These are phyloP conservation scores for Paramyrothecium roridum DNA, from an alignment of 2,329 filamentous ascomycete genomes.

Conservation along the genomic window DNA sequence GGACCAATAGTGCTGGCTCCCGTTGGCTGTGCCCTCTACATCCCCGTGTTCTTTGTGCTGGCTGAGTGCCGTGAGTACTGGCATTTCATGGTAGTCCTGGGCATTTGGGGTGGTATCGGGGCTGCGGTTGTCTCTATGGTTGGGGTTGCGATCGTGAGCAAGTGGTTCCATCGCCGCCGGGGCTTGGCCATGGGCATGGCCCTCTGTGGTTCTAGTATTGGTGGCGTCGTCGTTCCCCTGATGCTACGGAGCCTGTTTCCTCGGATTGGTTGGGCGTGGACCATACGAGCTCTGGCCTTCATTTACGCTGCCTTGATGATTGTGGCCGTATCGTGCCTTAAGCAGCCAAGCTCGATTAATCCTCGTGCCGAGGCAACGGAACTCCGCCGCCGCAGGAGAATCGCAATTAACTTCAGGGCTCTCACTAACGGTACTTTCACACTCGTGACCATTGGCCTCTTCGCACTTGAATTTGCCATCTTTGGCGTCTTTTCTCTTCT, in stretches of 20 bases:
- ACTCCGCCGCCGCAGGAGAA: slow-evolving; percentile 8
- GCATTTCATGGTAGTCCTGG: slow-evolving; percentile 44
- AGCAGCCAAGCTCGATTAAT: slow-evolving; percentile 20
- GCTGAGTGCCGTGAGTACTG: slow-evolving; percentile 43
- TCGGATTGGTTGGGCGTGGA: slow-evolving; percentile 28
- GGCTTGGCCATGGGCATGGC: slow-evolving; percentile 22
- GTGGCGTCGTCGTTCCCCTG: slow-evolving; percentile 28
- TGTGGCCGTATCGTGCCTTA: slow-evolving; percentile 25
- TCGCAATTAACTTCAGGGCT: slow-evolving; percentile 32
- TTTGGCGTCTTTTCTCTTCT: slow-evolving; percentile 44
- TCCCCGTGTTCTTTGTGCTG: slow-evolving; percentile 39
- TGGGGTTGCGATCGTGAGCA: slow-evolving; percentile 27
- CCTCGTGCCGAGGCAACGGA: slow-evolving; percentile 2
- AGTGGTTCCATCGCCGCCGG: slow-evolving; percentile 19
- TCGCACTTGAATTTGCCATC: slow-evolving; percentile 44
- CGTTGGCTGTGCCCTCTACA: slow-evolving; percentile 29
- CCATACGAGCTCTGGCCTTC: slow-evolving; percentile 26
- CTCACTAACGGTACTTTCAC: slow-evolving; percentile 37
- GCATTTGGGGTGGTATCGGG: slow-evolving; percentile 38
- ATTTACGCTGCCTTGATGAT: slow-evolving; percentile 21
- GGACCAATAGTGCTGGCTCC: slow-evolving; percentile 38
- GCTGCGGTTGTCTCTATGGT: slow-evolving; percentile 31
- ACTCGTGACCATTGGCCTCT: slow-evolving; percentile 37
- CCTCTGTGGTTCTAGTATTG: slow-evolving; percentile 19
- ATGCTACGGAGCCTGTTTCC: slow-evolving; percentile 26